Percentiles rank a stretch among this genome's conserved stretches.
phyloP scores from a whole-genome alignment of 83 land plant genomes.

The Picea abies region DNA sequence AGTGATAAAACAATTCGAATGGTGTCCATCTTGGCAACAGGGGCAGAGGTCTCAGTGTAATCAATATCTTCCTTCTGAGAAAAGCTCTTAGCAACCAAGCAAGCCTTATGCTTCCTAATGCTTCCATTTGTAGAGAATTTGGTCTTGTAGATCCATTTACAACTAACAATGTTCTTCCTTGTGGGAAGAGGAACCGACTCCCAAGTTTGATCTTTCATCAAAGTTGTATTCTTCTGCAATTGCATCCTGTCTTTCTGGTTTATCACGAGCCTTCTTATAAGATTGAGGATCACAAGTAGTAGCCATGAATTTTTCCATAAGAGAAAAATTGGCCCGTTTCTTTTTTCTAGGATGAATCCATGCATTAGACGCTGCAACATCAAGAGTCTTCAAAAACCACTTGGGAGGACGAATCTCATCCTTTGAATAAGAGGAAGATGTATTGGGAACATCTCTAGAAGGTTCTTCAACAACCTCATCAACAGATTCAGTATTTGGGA shows the following conservation, averaged over 20 bases:
- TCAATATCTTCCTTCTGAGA: not conserved
- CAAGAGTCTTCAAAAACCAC: no score
- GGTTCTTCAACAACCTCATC: no score
- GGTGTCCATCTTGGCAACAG: no score
- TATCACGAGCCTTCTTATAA: not conserved
- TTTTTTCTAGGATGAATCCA: no score
- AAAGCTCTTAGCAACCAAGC: conserved; percentile 14
- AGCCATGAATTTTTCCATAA: no score
- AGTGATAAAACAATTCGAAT: no score
- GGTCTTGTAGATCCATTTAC: conserved; percentile 20
- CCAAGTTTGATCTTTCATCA: not conserved
- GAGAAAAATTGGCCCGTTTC: no score
- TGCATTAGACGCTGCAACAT: no score
- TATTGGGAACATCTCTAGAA: no score
- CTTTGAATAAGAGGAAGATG: no score
- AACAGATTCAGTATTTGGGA: no score
- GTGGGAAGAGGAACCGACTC: not conserved
- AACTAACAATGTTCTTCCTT: not conserved
- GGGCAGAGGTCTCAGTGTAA: not conserved
- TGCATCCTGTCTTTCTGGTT: not conserved
- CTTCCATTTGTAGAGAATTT: conserved; percentile 3
- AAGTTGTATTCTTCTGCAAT: not conserved
- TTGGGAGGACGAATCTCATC: no score
- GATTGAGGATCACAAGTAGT: not conserved
- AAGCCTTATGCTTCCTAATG: conserved; percentile 14